These are phyloP conservation scores for Ascochyta lentis DNA, from an alignment of 2,329 filamentous ascomycete genomes.

Conservation along the genomic window DNA sequence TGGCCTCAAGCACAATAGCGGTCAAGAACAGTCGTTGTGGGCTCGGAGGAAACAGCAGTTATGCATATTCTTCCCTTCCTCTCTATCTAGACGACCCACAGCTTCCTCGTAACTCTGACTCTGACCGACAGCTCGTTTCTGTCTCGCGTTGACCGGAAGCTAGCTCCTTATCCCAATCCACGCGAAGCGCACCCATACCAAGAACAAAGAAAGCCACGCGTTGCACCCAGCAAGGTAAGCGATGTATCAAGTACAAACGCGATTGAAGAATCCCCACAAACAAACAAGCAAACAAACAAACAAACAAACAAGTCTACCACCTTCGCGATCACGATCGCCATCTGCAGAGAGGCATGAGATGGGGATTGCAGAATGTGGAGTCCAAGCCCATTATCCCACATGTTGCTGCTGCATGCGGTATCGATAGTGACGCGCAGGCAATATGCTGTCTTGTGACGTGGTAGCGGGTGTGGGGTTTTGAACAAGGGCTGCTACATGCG, in stretches of 20 bases:
- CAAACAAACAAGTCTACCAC: no score
- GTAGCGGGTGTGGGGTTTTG: constrained; percentile 7
- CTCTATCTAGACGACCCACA: not conserved
- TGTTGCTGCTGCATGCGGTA: not conserved
- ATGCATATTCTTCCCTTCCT: not conserved
- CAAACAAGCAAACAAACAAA: no score
- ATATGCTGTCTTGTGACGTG: constrained; percentile 18
- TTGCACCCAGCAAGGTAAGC: no score
- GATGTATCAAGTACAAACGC: no score
- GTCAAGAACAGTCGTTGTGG: not conserved
- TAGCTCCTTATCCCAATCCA: no score
- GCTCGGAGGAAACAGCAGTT: constrained; percentile 5
- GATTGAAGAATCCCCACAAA: no score
- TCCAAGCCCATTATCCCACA: not conserved
- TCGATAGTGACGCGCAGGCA: not conserved
- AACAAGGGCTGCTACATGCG: not conserved
- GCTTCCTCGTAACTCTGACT: not conserved
- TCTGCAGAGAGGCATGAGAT: no score
- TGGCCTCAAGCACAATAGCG: constrained; percentile 6
- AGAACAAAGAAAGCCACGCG: no score
- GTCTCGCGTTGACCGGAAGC: no score
- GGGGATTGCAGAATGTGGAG: not conserved
- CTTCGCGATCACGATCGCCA: no score
- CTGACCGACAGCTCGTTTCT: not conserved
- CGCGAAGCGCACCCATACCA: no score